These are phyloP conservation scores for Globisporangium echinulatum DNA, from an alignment of 352 stramenopile genomes.

Conservation along the genomic window DNA sequence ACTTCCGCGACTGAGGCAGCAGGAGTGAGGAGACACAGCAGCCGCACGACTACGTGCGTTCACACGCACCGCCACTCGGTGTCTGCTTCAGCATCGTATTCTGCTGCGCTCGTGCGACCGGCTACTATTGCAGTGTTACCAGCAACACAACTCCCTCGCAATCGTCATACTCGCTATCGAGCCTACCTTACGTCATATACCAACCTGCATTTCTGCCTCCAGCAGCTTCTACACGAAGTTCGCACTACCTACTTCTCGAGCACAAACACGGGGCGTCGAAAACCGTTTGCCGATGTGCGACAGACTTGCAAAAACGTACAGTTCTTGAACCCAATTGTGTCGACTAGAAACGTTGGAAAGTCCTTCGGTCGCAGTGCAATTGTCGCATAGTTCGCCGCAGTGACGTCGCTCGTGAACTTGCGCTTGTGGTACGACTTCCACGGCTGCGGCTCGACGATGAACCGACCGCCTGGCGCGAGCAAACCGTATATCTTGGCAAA, in stretches of 20 bases:
- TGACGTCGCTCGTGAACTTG: constrained; percentile 79
- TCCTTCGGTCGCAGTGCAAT: constrained; percentile 73
- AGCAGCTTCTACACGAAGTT: background rate
- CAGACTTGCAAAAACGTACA: constrained; percentile 73
- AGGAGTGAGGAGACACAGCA: background rate
- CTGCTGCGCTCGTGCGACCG: too few relatives aligned
- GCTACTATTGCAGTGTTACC: too few relatives aligned
- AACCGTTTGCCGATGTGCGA: constrained; percentile 69
- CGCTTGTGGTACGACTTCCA: constrained; percentile 87
- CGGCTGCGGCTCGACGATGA: constrained; percentile 83
- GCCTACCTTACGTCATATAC: too few relatives aligned
- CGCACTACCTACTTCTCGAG: constrained; percentile 37
- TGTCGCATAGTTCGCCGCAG: constrained; percentile 56
- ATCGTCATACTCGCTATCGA: background rate
- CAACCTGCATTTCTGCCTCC: too few relatives aligned
- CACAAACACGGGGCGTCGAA: constrained; percentile 68
- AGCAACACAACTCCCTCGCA: too few relatives aligned
- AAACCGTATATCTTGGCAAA: constrained; percentile 67
- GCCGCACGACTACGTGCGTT: background rate
- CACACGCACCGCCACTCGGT: background rate
- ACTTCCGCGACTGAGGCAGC: constrained; percentile 21
- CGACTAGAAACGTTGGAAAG: constrained; percentile 51
- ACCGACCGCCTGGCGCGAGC: constrained; percentile 48
- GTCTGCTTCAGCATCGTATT: background rate
- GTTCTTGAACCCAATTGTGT: constrained; percentile 54